Percentiles rank a stretch among this genome's conserved stretches.
Evolutionary conservation across 208 protist species (phyloP).

Genomic region (Crithidia sp.): DNA sequence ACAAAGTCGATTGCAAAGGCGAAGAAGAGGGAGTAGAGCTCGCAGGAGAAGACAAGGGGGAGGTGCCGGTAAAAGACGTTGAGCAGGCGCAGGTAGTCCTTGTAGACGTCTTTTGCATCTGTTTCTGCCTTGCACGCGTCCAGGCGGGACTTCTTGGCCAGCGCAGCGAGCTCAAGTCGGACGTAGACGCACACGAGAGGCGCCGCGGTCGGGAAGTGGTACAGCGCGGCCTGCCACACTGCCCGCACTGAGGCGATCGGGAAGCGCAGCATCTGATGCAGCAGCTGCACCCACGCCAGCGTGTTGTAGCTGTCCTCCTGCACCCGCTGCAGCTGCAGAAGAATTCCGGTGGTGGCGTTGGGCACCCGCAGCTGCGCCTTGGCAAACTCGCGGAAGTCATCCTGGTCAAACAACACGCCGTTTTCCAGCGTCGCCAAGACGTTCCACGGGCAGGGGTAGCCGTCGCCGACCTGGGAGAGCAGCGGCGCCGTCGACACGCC

Average conservation of each 20-base stretch:
- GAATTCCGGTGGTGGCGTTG: constrained; percentile 67
- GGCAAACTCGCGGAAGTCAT: constrained; percentile 19
- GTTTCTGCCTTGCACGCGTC: constrained; percentile 62
- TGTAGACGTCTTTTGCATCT: constrained; percentile 65
- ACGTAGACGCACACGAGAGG: constrained; percentile 63
- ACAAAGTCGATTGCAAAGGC: constrained; percentile 69
- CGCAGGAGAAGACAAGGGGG: constrained; percentile 64
- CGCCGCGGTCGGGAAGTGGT: constrained; percentile 75
- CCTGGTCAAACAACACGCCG: constrained; percentile 20
- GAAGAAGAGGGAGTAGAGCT: constrained; percentile 82
- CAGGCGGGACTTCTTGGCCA: constrained; percentile 43
- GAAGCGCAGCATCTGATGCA: constrained; percentile 64
- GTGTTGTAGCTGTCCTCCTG: constrained; percentile 63
- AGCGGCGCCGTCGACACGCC: constrained; percentile 54
- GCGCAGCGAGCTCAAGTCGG: constrained; percentile 58
- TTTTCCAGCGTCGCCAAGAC: constrained; percentile 60
- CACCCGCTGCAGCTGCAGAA: constrained; percentile 47
- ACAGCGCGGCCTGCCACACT: constrained; percentile 74
- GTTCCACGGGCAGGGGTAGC: constrained; percentile 80
- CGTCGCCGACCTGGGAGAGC: constrained; percentile 48
- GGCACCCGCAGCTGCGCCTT: constrained; percentile 45
- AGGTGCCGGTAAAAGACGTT: constrained; percentile 87
- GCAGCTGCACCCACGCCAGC: constrained; percentile 67
- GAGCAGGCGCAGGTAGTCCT: constrained; percentile 66
- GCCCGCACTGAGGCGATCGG: constrained; percentile 67